Base-by-base conservation (phyloP, 1,284 basidiomycete genomes). In the Agaricales sp. region DNA sequence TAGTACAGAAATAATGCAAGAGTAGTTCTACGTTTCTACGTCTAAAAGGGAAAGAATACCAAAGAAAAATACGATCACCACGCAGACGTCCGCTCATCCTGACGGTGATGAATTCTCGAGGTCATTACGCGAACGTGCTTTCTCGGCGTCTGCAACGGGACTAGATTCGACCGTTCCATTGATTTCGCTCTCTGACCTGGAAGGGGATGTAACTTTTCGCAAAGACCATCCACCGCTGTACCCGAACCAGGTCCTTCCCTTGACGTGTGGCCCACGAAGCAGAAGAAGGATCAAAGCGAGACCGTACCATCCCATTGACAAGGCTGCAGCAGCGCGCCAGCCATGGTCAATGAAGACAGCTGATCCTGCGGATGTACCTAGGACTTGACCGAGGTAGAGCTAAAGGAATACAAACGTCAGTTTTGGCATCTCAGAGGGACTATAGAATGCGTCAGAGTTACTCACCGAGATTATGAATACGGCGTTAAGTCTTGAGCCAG, bases 401-500 rank as follows among this genome's bases (percentile, higher is more conserved):
- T 60, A 48, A 46, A 21, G 38, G 21, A 24, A 6, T 18, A n/a
- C 41, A 19, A 43, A 25, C 21, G 18, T 11, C 45, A 11, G 25
- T 18, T 2, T 56, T 12, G 54, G 47, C 46, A 59, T 60, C 12
- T 47, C 18, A 35, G 25, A 3, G 16, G 30, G n/a, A n/a, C 30
- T 35, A 35, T 35, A 20, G 39, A 41, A 41, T 18, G 19, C 8
- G 6, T 14, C 14, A 6, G 26, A 14, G 6, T 30, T 22, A 57
- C 65, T 4, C 47, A 70, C 69, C 45, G 66, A 62, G 44, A 78
- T 61, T 39, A 78, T 65, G 49, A 71, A 65, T 22, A 76, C 68
- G 0, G 75, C 74, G 54, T 77, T 77, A 38, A 78, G 58, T 20
- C 76, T 66, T 4, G 77, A 68, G 21, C 76, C 61, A 4, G 74